Percentiles rank a stretch among this genome's conserved stretches.
Conservation (phyloP, 2,329 filamentous ascomycete genomes). For the Elsinoe ampelina region DNA sequence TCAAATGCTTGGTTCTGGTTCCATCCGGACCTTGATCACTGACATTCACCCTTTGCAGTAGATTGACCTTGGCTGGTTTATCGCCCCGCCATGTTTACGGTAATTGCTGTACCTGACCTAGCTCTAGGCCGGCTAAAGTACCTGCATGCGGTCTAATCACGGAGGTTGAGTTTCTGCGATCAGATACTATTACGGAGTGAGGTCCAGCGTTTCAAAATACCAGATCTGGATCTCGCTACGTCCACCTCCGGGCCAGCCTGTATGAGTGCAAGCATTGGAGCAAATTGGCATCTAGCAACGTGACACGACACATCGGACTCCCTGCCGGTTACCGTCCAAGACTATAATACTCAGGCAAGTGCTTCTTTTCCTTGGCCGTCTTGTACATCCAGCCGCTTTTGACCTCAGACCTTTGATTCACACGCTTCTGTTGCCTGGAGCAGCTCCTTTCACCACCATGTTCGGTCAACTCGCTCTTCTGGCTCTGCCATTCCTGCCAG, state of each 20-base stretch:
- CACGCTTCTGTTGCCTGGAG: background rate
- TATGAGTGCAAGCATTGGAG: background rate
- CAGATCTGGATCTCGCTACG: conserved; percentile 2
- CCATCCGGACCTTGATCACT: background rate
- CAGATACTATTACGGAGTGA: background rate
- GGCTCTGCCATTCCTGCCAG: conserved; percentile 39
- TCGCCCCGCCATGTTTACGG: too few relatives aligned
- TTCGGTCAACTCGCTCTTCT: conserved; percentile 37
- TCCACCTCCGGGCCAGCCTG: background rate
- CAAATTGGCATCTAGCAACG: background rate
- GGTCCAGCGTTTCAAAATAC: background rate
- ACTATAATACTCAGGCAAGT: background rate
- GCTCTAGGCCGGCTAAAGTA: background rate
- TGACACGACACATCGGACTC: background rate
- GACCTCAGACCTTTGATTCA: background rate
- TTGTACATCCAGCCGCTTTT: background rate
- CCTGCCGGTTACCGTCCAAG: background rate
- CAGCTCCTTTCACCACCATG: conserved; percentile 28
- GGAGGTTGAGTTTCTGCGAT: background rate
- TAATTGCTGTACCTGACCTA: background rate
- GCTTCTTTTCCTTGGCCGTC: background rate
- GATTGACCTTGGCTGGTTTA: background rate
- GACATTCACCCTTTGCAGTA: background rate
- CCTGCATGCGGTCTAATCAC: background rate
- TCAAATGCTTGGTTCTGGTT: conserved; percentile 1